These are phyloP conservation scores for Apiospora aurea DNA, from an alignment of 2,329 filamentous ascomycete genomes.

Conservation along the genomic window DNA sequence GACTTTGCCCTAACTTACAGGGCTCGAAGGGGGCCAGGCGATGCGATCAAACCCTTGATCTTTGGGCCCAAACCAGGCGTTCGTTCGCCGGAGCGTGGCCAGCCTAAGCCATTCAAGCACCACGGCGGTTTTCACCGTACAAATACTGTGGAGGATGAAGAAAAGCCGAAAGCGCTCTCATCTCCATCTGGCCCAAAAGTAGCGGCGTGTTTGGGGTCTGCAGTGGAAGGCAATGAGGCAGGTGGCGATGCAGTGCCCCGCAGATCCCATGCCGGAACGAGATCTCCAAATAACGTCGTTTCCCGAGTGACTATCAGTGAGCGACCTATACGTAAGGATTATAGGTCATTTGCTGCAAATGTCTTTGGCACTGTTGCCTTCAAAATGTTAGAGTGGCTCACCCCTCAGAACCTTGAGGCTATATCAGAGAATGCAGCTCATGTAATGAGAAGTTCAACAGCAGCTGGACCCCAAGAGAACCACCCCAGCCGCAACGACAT, in stretches of 20 bases:
- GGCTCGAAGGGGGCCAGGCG: conserved; percentile 51
- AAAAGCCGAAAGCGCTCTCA: conserved; percentile 3
- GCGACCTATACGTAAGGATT: conserved; percentile 58
- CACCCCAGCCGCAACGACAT: conserved; percentile 6
- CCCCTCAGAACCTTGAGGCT: conserved; percentile 60
- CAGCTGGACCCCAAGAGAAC: conserved; percentile 25
- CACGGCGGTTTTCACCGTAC: neutral
- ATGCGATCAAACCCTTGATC: conserved; percentile 55
- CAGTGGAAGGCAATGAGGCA: neutral
- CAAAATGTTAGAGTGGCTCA: conserved; percentile 76
- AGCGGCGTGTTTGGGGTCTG: neutral
- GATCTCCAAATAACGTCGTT: conserved; percentile 23
- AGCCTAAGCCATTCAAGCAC: conserved; percentile 20
- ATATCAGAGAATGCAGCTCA: conserved; percentile 50
- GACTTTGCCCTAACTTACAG: conserved; percentile 66
- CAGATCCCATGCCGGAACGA: neutral
- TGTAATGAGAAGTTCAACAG: conserved; percentile 33
- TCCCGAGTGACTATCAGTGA: conserved; percentile 52
- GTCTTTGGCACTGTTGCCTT: conserved; percentile 71
- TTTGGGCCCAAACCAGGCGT: conserved; percentile 48
- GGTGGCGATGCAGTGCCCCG: conserved; percentile 7
- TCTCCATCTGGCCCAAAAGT: conserved; percentile 1
- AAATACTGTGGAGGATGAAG: conserved; percentile 19
- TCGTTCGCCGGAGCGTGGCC: conserved; percentile 32
- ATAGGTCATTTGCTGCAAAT: conserved; percentile 67